A percentile compares a stretch with the other conserved stretches of the same genome.
Evolutionary conservation across 1,284 basidiomycete species (phyloP).

Genomic region (Ceratobasidium sp.): DNA sequence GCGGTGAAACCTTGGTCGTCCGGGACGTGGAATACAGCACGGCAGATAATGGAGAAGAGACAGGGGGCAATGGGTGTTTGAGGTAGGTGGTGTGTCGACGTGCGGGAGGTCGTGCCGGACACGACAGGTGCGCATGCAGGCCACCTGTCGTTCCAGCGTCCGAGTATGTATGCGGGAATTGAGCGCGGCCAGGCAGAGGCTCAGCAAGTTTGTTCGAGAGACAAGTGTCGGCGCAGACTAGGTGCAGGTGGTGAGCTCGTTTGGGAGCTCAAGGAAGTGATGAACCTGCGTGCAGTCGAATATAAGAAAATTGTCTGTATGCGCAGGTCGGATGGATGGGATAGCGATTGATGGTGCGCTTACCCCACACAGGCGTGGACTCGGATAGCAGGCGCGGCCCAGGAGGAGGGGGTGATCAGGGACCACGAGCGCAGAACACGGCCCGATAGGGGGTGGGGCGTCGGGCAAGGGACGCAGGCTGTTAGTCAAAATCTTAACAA

Average conservation of each 20-base stretch:
- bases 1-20: constrained; percentile 15
- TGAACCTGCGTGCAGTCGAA: constrained; percentile 4
- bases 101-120: constrained; percentile 14
- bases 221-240: constrained; percentile 3
- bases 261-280: constrained; percentile 21
- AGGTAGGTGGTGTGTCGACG: too few relatives aligned
- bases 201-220: constrained; percentile 24
- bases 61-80: constrained; percentile 12
- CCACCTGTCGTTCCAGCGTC: not conserved
- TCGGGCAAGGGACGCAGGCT: constrained; percentile 6
- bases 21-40: constrained; percentile 11
- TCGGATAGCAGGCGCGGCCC: not conserved
- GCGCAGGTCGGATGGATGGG: not conserved
- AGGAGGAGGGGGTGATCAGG: not conserved
- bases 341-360: constrained; percentile 18
- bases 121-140: constrained; percentile 22
- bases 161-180: not conserved
- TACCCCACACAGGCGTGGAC: constrained; percentile 9
- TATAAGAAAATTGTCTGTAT: not conserved
- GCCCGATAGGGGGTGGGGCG: constrained; percentile 11
- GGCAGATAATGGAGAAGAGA: constrained; percentile 4
- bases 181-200: constrained; percentile 9
- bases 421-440: constrained; percentile 3
- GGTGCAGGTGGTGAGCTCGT: constrained; percentile 13
- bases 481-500: constrained; percentile 17